These are phyloP conservation scores for Grosmannia serpens DNA, from an alignment of 2,329 filamentous ascomycete genomes.

Conservation along the genomic window DNA sequence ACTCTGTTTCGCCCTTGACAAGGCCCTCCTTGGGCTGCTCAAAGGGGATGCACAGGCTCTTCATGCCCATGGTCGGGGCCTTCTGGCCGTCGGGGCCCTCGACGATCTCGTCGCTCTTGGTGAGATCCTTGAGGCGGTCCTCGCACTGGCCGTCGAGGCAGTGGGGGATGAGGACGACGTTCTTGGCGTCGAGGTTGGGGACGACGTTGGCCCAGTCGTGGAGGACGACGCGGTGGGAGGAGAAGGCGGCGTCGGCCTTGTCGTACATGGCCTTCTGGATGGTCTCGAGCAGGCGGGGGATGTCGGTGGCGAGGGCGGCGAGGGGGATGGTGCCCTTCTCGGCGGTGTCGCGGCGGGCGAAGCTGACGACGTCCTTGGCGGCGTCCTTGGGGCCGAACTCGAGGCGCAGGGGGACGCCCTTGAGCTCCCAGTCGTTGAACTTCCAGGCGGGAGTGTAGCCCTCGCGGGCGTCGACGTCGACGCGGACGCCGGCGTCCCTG, in stretches of 20 bases:
- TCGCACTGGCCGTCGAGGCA: slow-evolving; percentile 76
- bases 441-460: slow-evolving; percentile 94
- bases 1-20: slow-evolving; percentile 74
- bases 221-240: slow-evolving; percentile 67
- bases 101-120: slow-evolving; percentile 55
- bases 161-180: slow-evolving; percentile 84
- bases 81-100: slow-evolving; percentile 41
- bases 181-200: slow-evolving; percentile 81
- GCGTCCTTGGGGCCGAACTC: slow-evolving; percentile 95
- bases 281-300: slow-evolving; percentile 73
- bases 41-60: slow-evolving; percentile 62
- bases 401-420: slow-evolving; percentile 84
- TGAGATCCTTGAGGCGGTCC: slow-evolving; percentile 89
- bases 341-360: slow-evolving; percentile 75
- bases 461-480: slow-evolving; percentile 74
- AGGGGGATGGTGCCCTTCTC: slow-evolving; percentile 75
- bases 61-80: slow-evolving; percentile 52
- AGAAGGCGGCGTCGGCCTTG: slow-evolving; percentile 68
- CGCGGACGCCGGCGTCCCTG: slow-evolving; percentile 61
- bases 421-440: slow-evolving; percentile 98
- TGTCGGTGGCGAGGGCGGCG: slow-evolving; percentile 56
- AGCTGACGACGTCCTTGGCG: slow-evolving; percentile 72
- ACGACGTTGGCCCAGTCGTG: slow-evolving; percentile 87
- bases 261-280: slow-evolving; percentile 76
- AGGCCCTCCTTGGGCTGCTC: slow-evolving; percentile 74